A percentile compares a stretch with the other conserved stretches of the same genome.
Conservation (phyloP, 75 land plant species). For the Pseudotsuga menziesii region DNA sequence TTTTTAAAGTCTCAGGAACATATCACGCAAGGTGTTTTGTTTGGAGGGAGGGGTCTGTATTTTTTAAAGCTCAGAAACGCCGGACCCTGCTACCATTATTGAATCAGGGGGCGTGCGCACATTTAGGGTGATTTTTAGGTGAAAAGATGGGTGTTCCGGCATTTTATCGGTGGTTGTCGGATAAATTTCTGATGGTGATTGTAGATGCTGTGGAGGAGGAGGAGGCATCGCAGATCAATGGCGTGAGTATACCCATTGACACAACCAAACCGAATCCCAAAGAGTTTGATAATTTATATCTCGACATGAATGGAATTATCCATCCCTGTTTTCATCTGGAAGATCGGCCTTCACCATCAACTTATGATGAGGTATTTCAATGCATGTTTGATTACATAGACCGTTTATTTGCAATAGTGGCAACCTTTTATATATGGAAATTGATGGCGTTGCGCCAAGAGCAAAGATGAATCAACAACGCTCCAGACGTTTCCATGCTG, state of each 20-base stretch:
- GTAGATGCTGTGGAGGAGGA: not conserved
- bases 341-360: constrained; percentile 1
- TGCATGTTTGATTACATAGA: constrained; percentile 83
- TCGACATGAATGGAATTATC: constrained; percentile 71
- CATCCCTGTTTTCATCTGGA: constrained; percentile 85
- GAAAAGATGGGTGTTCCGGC: not conserved
- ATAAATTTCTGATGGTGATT: not conserved
- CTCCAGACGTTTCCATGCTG: constrained; percentile 63
- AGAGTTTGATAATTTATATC: constrained; percentile 72
- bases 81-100: not conserved
- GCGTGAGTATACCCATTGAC: constrained; percentile 13
- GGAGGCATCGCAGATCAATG: not conserved
- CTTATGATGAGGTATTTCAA: constrained; percentile 10
- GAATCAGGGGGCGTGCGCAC: not conserved
- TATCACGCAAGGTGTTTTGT: too few relatives aligned
- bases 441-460: constrained; percentile 75
- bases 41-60: too few relatives aligned
- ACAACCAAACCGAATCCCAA: constrained; percentile 53
- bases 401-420: constrained; percentile 71
- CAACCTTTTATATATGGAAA: constrained; percentile 75
- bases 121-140: not conserved
- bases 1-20: too few relatives aligned
- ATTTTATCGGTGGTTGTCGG: not conserved
- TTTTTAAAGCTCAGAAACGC: too few relatives aligned
- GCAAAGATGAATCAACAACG: constrained; percentile 78